Evolutionary conservation across 164 flowering plant species (phyloP), one percentile per base, ranked within the genome.

Genomic region (Berberis thunbergii): DNA sequence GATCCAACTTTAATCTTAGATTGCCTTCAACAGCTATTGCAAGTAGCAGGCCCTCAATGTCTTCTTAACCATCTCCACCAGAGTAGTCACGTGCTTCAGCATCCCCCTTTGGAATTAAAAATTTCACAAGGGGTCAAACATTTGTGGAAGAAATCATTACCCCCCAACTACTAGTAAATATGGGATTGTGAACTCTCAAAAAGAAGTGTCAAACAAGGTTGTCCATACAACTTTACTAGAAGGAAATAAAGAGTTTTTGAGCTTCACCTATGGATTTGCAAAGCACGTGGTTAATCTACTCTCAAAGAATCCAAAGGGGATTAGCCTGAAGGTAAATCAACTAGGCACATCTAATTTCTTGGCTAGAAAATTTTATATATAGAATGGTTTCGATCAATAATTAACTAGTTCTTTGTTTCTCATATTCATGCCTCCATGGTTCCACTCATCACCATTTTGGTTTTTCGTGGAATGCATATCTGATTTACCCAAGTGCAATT

Each of bases 51-150:
- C 73, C 43, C 45, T 74, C 92, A 45, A 67, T 80, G 73, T 91
- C 98, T 60, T 96, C 97, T 62, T 58, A 72, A 66, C 80, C 85
- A 64, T 86, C 96, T 61, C 83, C 95, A 50, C 88, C 78, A 44
- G 78, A 79, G 57, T 84, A 78, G 64, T 70, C 70, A 60, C 78
- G 68, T 64, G 67, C 73, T 57, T 65, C 82, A 54, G 68, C 77
- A 44, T 89, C 99, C 74, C 88, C 97, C 11, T 60, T 65, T 61
- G 77, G 78, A 65, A 58, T 64, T 69, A 79, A 77, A 70, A 82
- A 72, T 67, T 56, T 64, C 41, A 8, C 64, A 54, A 83, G 79
- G 74, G 70, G 68, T 59, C 73, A 64, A 50, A 54, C 67, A 41
- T 59, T n/a, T 67, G 63, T 50, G 10, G 84, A 83, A 12, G 86